Base-by-base conservation (phyloP, 257 asterid species). In the Nicotiana knightiana region DNA sequence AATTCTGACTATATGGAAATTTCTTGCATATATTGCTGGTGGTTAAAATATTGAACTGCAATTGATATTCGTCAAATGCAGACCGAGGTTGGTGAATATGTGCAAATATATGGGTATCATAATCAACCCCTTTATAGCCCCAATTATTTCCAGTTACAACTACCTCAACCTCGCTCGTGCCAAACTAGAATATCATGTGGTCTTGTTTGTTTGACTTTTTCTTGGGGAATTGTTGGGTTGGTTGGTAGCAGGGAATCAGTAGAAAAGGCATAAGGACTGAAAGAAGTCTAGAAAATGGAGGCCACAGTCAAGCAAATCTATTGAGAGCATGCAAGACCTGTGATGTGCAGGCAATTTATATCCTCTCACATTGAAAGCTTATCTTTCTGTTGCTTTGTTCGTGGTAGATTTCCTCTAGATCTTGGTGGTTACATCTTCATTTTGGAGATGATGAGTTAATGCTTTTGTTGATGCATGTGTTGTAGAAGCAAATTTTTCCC, bases 41-140 rank as follows among this genome's bases (percentile, higher is more conserved):
- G 24, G 35, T 73, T 48, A 63, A 62, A 35, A 26, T 76, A 55
- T 77, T 32, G n/a, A 26, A 57, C 46, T 21, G 51, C 17, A 24
- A 48, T 13, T 6, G 79, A 54, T 73, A 18, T 12, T 28, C 24
- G 26, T 32, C 57, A 46, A 28, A 68, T 71, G 68, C 93, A 94
- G 98, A 90, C 93, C 98, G 54, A 95, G 98, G 77, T 87, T 94
- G 68, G 96, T 93, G 83, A 94, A 87, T 81, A 94, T 94, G 98
- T 94, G 98, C 97, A 94, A 94, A 88, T 94, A 94, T 82, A 94
- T 94, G 98, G 98, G 98, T 43, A 91, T 94, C 85, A 88, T 80
- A 21, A 21, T 21, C 24, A 21, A 21, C 24, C 24, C 24, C 24
- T 21, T 16, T 33, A 35, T 46, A 66, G 28, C 43, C 16, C 28